These are phyloP conservation scores for Bolboschoenus planiculmis DNA, from an alignment of 176 grass and related monocot genomes.

Conservation along the genomic window DNA sequence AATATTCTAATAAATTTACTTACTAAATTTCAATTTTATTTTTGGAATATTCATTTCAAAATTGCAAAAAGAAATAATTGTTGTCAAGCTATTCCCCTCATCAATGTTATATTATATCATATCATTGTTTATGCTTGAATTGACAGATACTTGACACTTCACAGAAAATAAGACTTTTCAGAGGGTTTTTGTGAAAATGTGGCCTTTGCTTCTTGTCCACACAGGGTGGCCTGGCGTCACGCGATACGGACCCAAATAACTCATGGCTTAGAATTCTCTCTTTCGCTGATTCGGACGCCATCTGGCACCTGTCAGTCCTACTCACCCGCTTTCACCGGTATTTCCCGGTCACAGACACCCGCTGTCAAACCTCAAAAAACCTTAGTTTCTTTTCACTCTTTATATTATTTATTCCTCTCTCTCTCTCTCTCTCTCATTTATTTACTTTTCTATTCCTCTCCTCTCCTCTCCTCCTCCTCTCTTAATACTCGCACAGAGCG, in stretches of 20 bases:
- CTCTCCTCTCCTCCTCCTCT: not conserved
- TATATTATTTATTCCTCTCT: not conserved
- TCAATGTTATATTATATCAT: no score
- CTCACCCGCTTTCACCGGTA: slow-evolving; percentile 4
- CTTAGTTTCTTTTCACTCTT: not conserved
- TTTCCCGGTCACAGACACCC: slow-evolving; percentile 10
- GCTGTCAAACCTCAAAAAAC: not conserved
- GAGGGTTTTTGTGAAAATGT: not conserved
- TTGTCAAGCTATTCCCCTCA: no score
- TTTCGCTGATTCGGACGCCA: slow-evolving; percentile 25
- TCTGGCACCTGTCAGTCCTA: slow-evolving; percentile 10
- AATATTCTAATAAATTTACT: no score
- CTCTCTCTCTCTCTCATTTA: not conserved
- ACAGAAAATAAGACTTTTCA: not conserved
- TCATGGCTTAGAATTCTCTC: slow-evolving; percentile 22
- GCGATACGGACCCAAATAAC: slow-evolving; percentile 1
- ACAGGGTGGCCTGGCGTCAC: not conserved
- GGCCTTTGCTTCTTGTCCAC: not conserved
- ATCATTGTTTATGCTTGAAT: not conserved
- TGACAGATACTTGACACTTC: not conserved
- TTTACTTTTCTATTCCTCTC: not conserved
- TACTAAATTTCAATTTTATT: no score
- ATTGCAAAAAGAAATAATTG: no score
- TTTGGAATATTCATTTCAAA: no score
- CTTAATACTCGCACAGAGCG: not conserved